phyloP scores from a whole-genome alignment of 805 yeast species.

The Myxozyma sirexii region DNA sequence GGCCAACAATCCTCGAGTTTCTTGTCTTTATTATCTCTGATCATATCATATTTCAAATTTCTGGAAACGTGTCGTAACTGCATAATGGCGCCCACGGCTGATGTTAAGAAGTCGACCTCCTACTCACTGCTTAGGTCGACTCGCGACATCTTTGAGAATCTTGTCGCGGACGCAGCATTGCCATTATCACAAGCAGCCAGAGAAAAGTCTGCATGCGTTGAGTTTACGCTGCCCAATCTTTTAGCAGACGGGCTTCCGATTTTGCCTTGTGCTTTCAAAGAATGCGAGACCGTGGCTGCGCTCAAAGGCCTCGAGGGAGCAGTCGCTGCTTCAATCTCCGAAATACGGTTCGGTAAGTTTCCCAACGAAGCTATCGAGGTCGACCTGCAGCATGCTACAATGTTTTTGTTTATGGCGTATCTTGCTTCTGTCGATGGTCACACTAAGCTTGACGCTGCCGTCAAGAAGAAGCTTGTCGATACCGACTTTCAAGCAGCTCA shows the following conservation, averaged over 20 bases:
- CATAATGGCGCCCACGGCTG: slow-evolving; percentile 7
- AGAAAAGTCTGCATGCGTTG: neutral
- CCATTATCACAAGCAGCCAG: neutral
- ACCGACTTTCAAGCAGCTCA: slow-evolving; percentile 40
- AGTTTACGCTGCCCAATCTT: neutral
- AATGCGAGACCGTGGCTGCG: slow-evolving; percentile 39
- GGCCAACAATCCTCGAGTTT: no score
- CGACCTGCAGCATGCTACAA: slow-evolving; percentile 41
- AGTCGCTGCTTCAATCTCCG: slow-evolving; percentile 35
- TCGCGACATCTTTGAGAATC: slow-evolving; percentile 1
- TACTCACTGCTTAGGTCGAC: slow-evolving; percentile 10
- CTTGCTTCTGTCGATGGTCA: slow-evolving; percentile 42
- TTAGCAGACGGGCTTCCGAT: slow-evolving; percentile 23
- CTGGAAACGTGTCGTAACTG: no score
- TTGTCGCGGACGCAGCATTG: slow-evolving; percentile 2
- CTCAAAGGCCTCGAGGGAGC: slow-evolving; percentile 39
- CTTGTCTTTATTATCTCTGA: no score
- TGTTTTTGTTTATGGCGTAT: slow-evolving; percentile 43
- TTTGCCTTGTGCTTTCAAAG: slow-evolving; percentile 41
- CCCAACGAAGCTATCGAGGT: slow-evolving; percentile 16
- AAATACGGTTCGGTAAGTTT: slow-evolving; percentile 33
- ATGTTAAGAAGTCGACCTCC: neutral
- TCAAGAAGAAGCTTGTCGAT: slow-evolving; percentile 31
- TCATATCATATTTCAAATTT: no score
- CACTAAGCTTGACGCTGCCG: slow-evolving; percentile 39